Evolutionary conservation across 192 early-diverging fungal species (phyloP), one percentile per base, ranked within the genome.

Genomic region (Spizellomyces punctatus): DNA sequence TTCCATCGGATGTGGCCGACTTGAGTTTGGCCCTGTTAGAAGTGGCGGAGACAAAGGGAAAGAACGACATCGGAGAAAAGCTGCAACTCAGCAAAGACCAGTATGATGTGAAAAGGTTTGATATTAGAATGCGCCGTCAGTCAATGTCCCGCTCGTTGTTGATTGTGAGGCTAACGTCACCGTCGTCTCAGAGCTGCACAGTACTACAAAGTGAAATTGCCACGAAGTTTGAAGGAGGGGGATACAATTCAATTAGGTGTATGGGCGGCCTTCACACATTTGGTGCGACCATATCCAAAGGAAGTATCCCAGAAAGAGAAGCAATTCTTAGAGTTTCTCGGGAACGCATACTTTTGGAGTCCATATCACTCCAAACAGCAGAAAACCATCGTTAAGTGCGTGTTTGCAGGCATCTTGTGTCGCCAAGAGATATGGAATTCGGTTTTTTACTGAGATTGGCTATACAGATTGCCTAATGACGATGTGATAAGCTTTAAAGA

Each of bases 311-410:
- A 94, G 79, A 71, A 78, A 6, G 89, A 85, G 45, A 84, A 86
- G 67, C 95, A 95, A 75, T 64, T 73, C 55, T 79, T 93, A 54
- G 59, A 81, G 57, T 94, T 85, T 77, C 50, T 63, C 7, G 89
- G 88, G 63, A 86, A 85, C 68, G 74, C 82, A 6, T 89, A 89
- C 67, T 83, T 89, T 22, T 67, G 75, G 45, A 89, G 88, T 16
- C 85, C 85, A 7, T 96, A 98, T 76, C 62, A 75, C 21, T 81
- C 88, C 16, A 52, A 83, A 22, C 89, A 92, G 82, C 86, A 89
- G 63, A 95, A 93, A 73, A 94, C 92, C 8, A 84, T 86, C 22
- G 86, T 99, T 36, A 81, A 83, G 92, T 94, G 84, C 70, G n/a
- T 55, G 27, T 3, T 36, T 36, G 27, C 27, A 36, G 27, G 27